Evolutionary conservation across 176 grass and related monocot genomes (phyloP).

Genomic region (Rhynchospora pubera): DNA sequence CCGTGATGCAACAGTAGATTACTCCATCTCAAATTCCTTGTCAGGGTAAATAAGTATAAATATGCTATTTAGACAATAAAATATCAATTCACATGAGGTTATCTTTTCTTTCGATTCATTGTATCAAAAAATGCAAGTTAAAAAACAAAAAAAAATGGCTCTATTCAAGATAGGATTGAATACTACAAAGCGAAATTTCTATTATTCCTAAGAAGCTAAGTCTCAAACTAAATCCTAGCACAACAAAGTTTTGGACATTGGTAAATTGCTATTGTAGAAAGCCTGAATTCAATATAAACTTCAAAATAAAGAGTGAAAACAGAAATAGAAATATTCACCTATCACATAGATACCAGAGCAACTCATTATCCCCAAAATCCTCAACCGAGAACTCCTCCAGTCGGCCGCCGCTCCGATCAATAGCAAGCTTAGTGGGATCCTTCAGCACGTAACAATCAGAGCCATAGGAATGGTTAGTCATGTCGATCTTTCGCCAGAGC

Average conservation of each 20-base stretch:
- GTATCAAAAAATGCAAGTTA: background rate
- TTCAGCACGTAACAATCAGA: background rate
- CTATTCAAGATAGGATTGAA: background rate
- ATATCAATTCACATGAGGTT: background rate
- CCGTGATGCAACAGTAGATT: background rate
- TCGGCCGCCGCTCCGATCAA: conserved; percentile 9
- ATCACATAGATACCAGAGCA: conserved; percentile 18
- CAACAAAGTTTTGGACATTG: background rate
- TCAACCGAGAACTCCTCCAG: conserved; percentile 22
- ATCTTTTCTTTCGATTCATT: background rate
- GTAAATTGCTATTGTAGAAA: background rate
- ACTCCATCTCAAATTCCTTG: background rate
- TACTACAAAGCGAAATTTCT: background rate
- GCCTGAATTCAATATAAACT: background rate
- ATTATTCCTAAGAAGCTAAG: background rate
- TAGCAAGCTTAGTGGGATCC: conserved; percentile 14
- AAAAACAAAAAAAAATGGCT: background rate
- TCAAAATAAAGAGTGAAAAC: background rate
- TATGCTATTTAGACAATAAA: background rate
- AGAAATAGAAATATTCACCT: background rate
- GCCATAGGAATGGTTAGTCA: conserved; percentile 11
- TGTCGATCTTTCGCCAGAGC: conserved; percentile 21
- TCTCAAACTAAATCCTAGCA: background rate
- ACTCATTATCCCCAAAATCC: background rate
- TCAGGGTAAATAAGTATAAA: background rate